Percentiles rank a stretch among this genome's conserved stretches.
These are phyloP conservation scores for Grigorovia transvaalensis DNA, from an alignment of 805 yeast species.

Conservation along the genomic window DNA sequence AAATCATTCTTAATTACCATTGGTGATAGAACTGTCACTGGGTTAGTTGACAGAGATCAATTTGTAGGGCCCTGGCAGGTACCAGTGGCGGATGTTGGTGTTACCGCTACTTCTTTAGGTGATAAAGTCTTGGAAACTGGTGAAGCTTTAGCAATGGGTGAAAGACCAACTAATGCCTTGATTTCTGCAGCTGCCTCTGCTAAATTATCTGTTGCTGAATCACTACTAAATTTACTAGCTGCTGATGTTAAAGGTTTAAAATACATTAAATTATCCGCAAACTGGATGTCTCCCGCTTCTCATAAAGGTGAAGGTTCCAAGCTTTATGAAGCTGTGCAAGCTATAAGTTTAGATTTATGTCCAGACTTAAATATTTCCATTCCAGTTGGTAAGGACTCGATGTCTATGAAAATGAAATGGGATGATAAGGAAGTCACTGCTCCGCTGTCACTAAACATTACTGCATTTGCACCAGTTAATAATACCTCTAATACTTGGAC, in stretches of 20 bases:
- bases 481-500: conserved; percentile 92
- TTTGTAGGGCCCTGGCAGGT: conserved; percentile 99
- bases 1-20: conserved; percentile 93
- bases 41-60: conserved; percentile 93
- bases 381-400: conserved; percentile 98
- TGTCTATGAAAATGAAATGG: conserved; percentile 99
- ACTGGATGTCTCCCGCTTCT: conserved; percentile 98
- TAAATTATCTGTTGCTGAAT: conserved; percentile 91
- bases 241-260: conserved; percentile 74
- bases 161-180: conserved; percentile 82
- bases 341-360: conserved; percentile 87
- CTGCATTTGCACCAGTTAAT: conserved; percentile 83
- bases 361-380: conserved; percentile 85
- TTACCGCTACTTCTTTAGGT: conserved; percentile 84
- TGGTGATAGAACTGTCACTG: conserved; percentile 97
- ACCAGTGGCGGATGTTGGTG: conserved; percentile 97
- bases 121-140: conserved; percentile 65
- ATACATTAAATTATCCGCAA: conserved; percentile 80
- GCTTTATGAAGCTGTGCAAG: conserved; percentile 92
- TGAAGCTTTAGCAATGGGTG: conserved; percentile 97
- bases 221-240: conserved; percentile 77
- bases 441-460: conserved; percentile 83
- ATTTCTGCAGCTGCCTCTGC: conserved; percentile 87
- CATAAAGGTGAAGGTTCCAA: conserved; percentile 93
- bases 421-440: conserved; percentile 83